These are phyloP conservation scores for Aquanectria penicillioides DNA, from an alignment of 2,329 filamentous ascomycete genomes.

Conservation along the genomic window DNA sequence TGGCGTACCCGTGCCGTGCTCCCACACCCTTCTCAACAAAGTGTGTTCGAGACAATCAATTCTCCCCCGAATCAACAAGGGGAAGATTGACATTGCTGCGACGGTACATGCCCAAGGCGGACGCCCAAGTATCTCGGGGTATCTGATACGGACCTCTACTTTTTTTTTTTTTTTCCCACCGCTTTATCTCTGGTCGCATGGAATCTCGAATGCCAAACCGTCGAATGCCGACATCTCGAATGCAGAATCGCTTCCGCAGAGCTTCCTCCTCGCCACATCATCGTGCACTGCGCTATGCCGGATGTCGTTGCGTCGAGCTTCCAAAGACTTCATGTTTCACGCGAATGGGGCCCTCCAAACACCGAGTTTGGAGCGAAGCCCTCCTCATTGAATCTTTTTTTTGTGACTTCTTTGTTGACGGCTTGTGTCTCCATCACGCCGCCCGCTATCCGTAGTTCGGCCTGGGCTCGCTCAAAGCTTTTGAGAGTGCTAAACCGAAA, in stretches of 20 bases:
- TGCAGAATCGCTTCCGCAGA: neutral
- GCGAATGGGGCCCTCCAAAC: slow-evolving; percentile 16
- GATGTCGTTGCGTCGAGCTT: neutral
- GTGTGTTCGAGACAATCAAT: neutral
- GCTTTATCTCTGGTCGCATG: neutral
- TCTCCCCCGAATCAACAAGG: neutral
- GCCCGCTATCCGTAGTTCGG: slow-evolving; percentile 35
- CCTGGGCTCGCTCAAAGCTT: slow-evolving; percentile 21
- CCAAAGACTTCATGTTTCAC: slow-evolving; percentile 9
- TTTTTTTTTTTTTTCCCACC: neutral
- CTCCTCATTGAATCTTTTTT: neutral
- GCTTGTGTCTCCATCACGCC: slow-evolving; percentile 25
- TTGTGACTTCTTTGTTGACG: neutral
- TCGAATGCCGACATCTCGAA: neutral
- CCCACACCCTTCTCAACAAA: slow-evolving; percentile 34
- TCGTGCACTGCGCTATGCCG: neutral
- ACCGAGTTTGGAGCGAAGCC: slow-evolving; percentile 32
- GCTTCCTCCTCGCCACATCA: neutral
- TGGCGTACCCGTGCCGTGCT: slow-evolving; percentile 19
- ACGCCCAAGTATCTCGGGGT: slow-evolving; percentile 21
- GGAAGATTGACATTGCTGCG: neutral
- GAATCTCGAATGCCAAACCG: neutral
- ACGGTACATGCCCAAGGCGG: slow-evolving; percentile 17
- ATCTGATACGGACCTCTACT: slow-evolving; percentile 2
- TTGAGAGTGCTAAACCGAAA: slow-evolving; percentile 22